Evolutionary conservation across 805 yeast species (phyloP).

Genomic region (Kregervanrija fluxuum): DNA sequence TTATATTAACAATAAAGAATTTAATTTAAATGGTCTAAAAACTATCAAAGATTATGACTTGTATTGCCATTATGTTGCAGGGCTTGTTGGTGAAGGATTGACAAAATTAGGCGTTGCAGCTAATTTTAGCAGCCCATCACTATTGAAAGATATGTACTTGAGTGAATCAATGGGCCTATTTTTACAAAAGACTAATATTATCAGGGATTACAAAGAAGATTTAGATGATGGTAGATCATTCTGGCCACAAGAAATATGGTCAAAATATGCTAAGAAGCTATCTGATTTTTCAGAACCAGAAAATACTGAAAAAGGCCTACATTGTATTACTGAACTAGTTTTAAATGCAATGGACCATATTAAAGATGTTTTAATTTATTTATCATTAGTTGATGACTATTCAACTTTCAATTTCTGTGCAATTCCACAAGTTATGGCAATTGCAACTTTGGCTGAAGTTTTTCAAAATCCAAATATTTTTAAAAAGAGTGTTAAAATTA

Average conservation of each 20-base stretch:
- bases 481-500: conserved; percentile 69
- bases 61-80: conserved; percentile 97
- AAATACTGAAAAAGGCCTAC: conserved; percentile 46
- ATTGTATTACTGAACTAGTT: conserved; percentile 77
- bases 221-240: conserved; percentile 85
- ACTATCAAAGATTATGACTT: conserved; percentile 79
- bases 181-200: conserved; percentile 92
- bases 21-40: conserved; percentile 70
- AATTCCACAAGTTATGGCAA: conserved; percentile 98
- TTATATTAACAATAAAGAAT: conserved; percentile 69
- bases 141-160: conserved; percentile 48
- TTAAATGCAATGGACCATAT: conserved; percentile 74
- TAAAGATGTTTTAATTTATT: conserved; percentile 65
- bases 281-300: conserved; percentile 50
- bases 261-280: conserved; percentile 61
- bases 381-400: conserved; percentile 71
- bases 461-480: conserved; percentile 75
- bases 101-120: conserved; percentile 78
- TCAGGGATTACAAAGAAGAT: conserved; percentile 92
- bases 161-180: conserved; percentile 90
- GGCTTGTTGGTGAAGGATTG: conserved; percentile 93
- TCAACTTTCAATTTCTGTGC: conserved; percentile 88
- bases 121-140: conserved; percentile 50
- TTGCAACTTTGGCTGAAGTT: conserved; percentile 83
- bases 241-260: conserved; percentile 96